Base-by-base conservation (phyloP, 495 filamentous ascomycete genomes). In the Aspergillus sclerotioniger region DNA sequence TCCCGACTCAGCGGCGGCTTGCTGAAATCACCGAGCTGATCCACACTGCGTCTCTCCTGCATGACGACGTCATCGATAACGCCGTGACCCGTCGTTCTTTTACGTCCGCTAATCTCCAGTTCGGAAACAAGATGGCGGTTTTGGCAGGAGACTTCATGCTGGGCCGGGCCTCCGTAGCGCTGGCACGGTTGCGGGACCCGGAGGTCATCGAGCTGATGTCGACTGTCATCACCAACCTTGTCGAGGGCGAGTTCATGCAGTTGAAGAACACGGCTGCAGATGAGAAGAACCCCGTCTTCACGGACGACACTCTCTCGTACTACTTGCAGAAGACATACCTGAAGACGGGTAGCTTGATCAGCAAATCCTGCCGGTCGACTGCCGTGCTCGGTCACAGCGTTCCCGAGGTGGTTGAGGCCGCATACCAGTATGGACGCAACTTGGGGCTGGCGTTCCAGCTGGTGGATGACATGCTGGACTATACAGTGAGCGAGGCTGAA, bases 161-260 rank as follows among this genome's bases (percentile, higher is more conserved):
- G 13, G 92, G 94, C 1, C 82, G 94, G 31, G 94, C 94, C 2
- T 98, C 95, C 0, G 93, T 98, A 15, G 93, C 93, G 21, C 79
- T 98, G 33, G 94, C 94, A 8, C 86, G 94, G 25, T 73, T 98
- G 56, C 84, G 95, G 9, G 88, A 98, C 61, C 89, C 92, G 33
- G 94, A 98, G 71, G 94, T 98, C 0, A 90, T 90, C 7, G 94
- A 98, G 74, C 82, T 98, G 8, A 75, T 98, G 51, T 92, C 94
- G 8, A 98, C 92, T 4, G 94, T 98, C 25, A 96, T 98, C 63
- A 92, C 95, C 31, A 98, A 98, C 62, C 77, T 98, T 19, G 93
- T 98, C 21, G 95, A 98, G 75, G 94, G 94, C 61, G 94, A 98
- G 71, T 96, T 98, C 78, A 98, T 98, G 92, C 94, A 98, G 76